These are phyloP conservation scores for Kwoniella pini DNA, from an alignment of 768 basidiomycete genomes.

Conservation along the genomic window DNA sequence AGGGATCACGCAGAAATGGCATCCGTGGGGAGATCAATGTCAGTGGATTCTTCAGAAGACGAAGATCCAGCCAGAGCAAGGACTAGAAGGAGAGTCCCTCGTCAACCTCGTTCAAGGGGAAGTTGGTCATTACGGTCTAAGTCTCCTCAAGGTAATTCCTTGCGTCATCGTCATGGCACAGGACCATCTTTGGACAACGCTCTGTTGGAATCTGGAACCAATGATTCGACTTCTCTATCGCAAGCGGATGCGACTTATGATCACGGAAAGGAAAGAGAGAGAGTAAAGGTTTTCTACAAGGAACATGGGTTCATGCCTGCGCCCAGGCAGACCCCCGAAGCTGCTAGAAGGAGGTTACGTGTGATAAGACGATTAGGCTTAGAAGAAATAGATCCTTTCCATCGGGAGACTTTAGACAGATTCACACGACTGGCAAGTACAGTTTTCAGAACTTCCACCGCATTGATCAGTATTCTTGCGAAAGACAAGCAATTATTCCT, in stretches of 20 bases:
- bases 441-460: conserved; percentile 36
- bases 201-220: conserved; percentile 26
- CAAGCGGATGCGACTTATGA: conserved; percentile 21
- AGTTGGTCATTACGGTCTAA: conserved; percentile 10
- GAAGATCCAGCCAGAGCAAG: background rate
- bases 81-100: conserved; percentile 1
- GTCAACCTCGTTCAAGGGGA: conserved; percentile 19
- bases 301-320: conserved; percentile 44
- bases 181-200: conserved; percentile 11
- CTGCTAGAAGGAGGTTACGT: conserved; percentile 29
- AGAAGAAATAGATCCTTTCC: conserved; percentile 27
- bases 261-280: conserved; percentile 24
- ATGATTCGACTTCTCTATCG: conserved; percentile 21
- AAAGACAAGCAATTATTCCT: conserved; percentile 40
- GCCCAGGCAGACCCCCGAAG: conserved; percentile 37
- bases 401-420: conserved; percentile 36
- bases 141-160: background rate
- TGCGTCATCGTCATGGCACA: background rate
- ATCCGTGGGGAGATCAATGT: conserved; percentile 6
- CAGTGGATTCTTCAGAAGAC: conserved; percentile 17
- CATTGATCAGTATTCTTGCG: conserved; percentile 45
- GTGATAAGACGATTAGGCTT: conserved; percentile 43
- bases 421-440: conserved; percentile 47
- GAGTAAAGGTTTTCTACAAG: conserved; percentile 34
- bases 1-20: conserved; percentile 25